A percentile compares a stretch with the other conserved stretches of the same genome.
phyloP scores from a whole-genome alignment of 2,329 filamentous ascomycete species.

The Trichoderma cornu-damae region DNA sequence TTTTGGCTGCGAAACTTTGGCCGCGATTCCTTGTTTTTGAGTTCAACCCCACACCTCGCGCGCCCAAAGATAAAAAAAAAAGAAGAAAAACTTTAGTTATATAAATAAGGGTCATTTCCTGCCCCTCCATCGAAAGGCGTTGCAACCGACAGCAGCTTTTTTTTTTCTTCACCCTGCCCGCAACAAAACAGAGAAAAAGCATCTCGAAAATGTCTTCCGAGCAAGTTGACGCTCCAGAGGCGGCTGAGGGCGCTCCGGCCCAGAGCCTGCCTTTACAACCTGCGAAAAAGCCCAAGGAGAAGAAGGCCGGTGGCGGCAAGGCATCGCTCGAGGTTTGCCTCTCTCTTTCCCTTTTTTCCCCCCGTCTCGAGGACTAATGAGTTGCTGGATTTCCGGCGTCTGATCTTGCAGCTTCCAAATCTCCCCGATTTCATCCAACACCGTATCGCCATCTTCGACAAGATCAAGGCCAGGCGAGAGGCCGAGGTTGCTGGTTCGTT shows the following conservation, averaged over 20 bases:
- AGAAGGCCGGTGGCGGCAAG: constrained; percentile 50
- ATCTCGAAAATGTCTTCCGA: constrained; percentile 37
- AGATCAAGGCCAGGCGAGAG: constrained; percentile 77
- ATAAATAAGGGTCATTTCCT: constrained; percentile 27
- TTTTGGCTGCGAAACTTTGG: too few relatives aligned
- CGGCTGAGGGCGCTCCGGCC: constrained; percentile 32
- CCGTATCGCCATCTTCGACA: constrained; percentile 81
- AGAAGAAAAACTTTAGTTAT: too few relatives aligned
- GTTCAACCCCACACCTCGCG: constrained; percentile 37
- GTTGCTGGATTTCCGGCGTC: background rate
- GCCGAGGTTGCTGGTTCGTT: constrained; percentile 56
- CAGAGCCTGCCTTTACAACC: constrained; percentile 34
- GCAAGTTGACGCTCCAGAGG: constrained; percentile 33
- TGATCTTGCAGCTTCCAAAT: constrained; percentile 37
- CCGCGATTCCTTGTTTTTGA: constrained; percentile 27
- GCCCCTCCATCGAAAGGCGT: constrained; percentile 28
- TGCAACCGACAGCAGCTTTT: constrained; percentile 27
- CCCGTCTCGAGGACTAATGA: background rate
- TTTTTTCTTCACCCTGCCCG: constrained; percentile 25
- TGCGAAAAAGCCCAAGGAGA: constrained; percentile 35
- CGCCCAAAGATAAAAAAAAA: constrained; percentile 16
- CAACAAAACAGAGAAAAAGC: constrained; percentile 20
- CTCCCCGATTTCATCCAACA: constrained; percentile 74
- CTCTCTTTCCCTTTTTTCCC: background rate
- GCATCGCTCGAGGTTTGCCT: constrained; percentile 47